Conservation (phyloP, 768 basidiomycete species). For the Lactarius sanguifluus region DNA sequence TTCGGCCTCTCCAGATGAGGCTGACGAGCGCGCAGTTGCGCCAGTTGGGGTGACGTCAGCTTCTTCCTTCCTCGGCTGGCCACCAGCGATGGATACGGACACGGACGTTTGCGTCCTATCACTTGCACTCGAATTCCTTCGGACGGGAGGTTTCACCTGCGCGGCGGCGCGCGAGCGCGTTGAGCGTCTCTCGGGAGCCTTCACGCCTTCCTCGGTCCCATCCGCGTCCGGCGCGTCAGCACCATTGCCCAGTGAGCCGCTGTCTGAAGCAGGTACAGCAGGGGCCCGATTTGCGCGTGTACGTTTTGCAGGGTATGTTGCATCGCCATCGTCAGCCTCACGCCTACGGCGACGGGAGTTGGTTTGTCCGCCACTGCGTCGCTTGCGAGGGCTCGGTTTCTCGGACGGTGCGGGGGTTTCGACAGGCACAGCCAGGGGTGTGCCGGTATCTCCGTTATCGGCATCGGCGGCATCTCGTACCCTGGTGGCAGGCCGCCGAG, state of each 20-base stretch:
- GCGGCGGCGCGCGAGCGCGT: slow-evolving; percentile 30
- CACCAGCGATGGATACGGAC: slow-evolving; percentile 29
- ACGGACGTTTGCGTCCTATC: slow-evolving; percentile 30
- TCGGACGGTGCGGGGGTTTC: slow-evolving; percentile 18
- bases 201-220: slow-evolving; percentile 25
- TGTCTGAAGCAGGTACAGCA: slow-evolving; percentile 17
- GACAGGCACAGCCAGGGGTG: slow-evolving; percentile 17
- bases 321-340: slow-evolving; percentile 30
- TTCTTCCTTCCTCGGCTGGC: slow-evolving; percentile 26
- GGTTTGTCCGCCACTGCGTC: slow-evolving; percentile 24
- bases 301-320: slow-evolving; percentile 30
- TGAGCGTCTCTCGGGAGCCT: slow-evolving; percentile 29
- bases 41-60: slow-evolving; percentile 4
- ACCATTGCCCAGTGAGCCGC: slow-evolving; percentile 25
- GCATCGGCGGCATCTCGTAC: slow-evolving; percentile 26
- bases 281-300: slow-evolving; percentile 27
- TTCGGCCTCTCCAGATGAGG: slow-evolving; percentile 20
- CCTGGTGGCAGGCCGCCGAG: slow-evolving; percentile 27
- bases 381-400: slow-evolving; percentile 30
- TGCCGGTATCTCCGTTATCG: slow-evolving; percentile 14
- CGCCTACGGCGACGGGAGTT: slow-evolving; percentile 28
- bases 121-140: slow-evolving; percentile 30
- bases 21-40: slow-evolving; percentile 6
- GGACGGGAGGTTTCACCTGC: slow-evolving; percentile 18
- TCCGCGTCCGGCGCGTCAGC: slow-evolving; percentile 23